Evolutionary conservation across 352 stramenopile species (phyloP).

Genomic region (Globisporangium viniferum): DNA sequence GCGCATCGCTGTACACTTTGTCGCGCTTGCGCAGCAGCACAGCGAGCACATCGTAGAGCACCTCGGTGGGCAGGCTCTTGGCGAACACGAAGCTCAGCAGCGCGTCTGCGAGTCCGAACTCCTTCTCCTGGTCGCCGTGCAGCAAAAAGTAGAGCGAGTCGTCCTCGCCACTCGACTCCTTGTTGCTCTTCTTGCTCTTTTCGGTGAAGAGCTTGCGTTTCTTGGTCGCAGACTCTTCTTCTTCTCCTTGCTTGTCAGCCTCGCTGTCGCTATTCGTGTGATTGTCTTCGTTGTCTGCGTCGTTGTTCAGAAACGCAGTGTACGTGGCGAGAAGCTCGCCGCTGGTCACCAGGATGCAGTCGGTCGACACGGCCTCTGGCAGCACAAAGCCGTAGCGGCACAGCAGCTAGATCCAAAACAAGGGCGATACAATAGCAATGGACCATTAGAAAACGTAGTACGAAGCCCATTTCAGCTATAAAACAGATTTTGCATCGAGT

Average conservation of each 20-base stretch:
- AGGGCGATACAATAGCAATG: not conserved
- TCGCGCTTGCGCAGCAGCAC: constrained; percentile 62
- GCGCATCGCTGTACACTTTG: constrained; percentile 52
- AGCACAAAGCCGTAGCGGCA: constrained; percentile 75
- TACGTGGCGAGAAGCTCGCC: constrained; percentile 38
- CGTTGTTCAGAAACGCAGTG: constrained; percentile 33
- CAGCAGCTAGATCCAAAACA: constrained; percentile 31
- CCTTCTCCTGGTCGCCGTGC: constrained; percentile 37
- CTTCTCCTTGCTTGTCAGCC: constrained; percentile 12
- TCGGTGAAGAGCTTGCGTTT: constrained; percentile 40
- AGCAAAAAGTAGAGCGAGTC: constrained; percentile 50
- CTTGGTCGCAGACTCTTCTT: constrained; percentile 28
- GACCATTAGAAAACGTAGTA: not conserved
- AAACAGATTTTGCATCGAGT: not conserved
- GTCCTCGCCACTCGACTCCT: constrained; percentile 5
- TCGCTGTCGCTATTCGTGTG: constrained; percentile 22
- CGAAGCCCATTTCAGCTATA: not conserved
- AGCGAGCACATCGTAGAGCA: constrained; percentile 61
- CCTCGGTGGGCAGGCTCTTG: constrained; percentile 44
- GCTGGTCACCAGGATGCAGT: constrained; percentile 56
- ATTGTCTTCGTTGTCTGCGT: constrained; percentile 20
- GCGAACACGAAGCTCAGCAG: constrained; percentile 65
- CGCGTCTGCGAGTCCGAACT: constrained; percentile 64
- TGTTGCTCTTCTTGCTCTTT: constrained; percentile 6
- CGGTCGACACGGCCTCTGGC: constrained; percentile 27